Base-by-base conservation (phyloP, 768 basidiomycete genomes). In the Tricholoma saponaceum region DNA sequence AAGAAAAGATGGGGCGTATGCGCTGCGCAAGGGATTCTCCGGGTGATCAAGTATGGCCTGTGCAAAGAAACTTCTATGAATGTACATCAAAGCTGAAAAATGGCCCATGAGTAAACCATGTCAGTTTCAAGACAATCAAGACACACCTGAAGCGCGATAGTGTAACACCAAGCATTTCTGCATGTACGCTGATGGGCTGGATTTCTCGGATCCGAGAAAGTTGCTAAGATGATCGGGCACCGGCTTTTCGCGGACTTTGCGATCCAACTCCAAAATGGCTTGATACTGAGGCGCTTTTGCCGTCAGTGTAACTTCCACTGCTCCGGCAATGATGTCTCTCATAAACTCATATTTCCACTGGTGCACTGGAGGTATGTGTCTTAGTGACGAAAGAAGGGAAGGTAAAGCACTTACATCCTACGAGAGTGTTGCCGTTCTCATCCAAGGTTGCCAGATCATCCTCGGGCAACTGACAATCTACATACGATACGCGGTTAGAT, bases 11-110 rank as follows among this genome's bases (percentile, higher is more conserved):
- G 86, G 86, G 0, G 87, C 85, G 59, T 84, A 89, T 1, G 85
- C 83, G 64, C 86, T 89, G 53, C 83, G 77, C 14, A 89, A 73
- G 4, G 87, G 87, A 61, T 88, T 88, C 6, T 73, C 74, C n/a
- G 87, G 87, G 62, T 83, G 78, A 61, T 87, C 85, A 5, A 85
- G 75, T 73, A 89, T 80, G 1, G 87, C 85, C 60, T 86, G 84
- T 0, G 84, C 85, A 63, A 88, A 89, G 73, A 84, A 89, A 52
- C 84, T 87, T 51, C 86, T 76, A 63, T 89, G 87, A 33, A 89
- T 79, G 63, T 81, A 84, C 9, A 88, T 64, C 64, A 89, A 76
- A 20, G 81, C 86, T 30, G 30, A 32, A 20, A 6, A 16, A 33
- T 23, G 58, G 51, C 58, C 14, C 32, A 55, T 8, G 46, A 37